Conservation (phyloP, 2,329 filamentous ascomycete species). For the Aquanectria penicillioides region DNA sequence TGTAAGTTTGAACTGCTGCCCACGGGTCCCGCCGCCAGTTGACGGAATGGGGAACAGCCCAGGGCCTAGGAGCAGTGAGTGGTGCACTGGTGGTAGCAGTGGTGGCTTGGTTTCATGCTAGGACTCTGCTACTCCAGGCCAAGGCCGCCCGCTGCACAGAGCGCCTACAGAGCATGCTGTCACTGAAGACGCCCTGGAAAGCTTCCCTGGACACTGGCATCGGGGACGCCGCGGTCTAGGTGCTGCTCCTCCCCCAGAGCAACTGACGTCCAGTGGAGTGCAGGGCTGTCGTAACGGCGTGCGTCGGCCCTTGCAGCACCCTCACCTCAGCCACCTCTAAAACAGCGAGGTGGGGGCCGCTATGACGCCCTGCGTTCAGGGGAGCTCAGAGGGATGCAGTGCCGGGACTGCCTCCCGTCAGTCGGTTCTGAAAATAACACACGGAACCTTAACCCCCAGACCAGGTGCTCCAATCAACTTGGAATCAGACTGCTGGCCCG, state of each 20-base stretch:
- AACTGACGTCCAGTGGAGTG: neutral
- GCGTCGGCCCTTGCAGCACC: conserved; percentile 17
- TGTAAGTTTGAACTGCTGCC: no score
- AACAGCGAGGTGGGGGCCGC: conserved; percentile 10
- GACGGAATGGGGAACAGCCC: neutral
- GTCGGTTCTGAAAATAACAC: neutral
- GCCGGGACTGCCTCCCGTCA: no score
- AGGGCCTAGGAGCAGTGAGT: no score
- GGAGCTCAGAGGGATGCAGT: neutral
- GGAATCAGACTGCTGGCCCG: no score
- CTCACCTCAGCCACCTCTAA: conserved; percentile 6
- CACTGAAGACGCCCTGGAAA: conserved; percentile 6
- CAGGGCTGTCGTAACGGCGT: conserved; percentile 15
- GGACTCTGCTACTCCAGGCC: neutral
- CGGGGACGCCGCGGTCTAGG: conserved; percentile 15
- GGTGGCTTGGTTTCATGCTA: conserved; percentile 21
- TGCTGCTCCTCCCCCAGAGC: neutral
- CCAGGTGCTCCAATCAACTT: neutral
- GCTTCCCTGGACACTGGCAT: neutral
- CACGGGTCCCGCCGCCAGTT: neutral
- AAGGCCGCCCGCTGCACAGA: neutral
- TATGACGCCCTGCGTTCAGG: conserved; percentile 14
- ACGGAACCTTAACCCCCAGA: neutral
- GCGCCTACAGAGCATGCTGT: neutral
- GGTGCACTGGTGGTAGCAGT: no score